Conservation (phyloP, 1,139 yeast genomes). For the Debaryomycetaceae sp. region DNA sequence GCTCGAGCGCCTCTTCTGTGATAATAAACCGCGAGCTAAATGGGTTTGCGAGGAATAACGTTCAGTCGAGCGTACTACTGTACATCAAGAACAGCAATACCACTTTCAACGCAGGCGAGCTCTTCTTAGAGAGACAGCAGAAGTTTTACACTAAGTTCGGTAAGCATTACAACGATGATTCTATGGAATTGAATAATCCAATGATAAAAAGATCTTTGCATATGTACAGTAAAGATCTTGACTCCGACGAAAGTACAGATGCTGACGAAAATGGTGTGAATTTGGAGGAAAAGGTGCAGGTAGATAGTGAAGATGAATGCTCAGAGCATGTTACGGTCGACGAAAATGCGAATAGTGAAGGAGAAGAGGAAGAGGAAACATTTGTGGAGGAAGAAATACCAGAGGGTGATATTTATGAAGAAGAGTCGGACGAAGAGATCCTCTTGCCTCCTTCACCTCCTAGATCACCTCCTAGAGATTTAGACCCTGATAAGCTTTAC, state of each 20-base stretch:
- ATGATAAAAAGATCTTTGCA: background rate
- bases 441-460: slow-evolving; percentile 62
- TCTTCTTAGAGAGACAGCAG: slow-evolving; percentile 35
- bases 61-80: slow-evolving; percentile 29
- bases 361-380: slow-evolving; percentile 7
- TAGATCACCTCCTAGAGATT: slow-evolving; percentile 74
- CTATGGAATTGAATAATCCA: slow-evolving; percentile 4
- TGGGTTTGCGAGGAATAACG: slow-evolving; percentile 30
- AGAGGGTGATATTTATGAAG: slow-evolving; percentile 16
- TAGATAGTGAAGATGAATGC: slow-evolving; percentile 1
- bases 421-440: slow-evolving; percentile 13
- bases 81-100: slow-evolving; percentile 23
- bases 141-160: slow-evolving; percentile 31
- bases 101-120: slow-evolving; percentile 17
- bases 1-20: slow-evolving; percentile 25
- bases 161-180: slow-evolving; percentile 21
- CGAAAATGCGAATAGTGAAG: slow-evolving; percentile 4
- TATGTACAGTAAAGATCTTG: background rate
- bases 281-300: background rate
- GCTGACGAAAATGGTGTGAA: background rate
- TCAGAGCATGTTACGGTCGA: too few species aligned
- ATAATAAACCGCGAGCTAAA: slow-evolving; percentile 25
- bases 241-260: background rate
- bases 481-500: slow-evolving; percentile 80
- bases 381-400: slow-evolving; percentile 8